A percentile compares a stretch with the other conserved stretches of the same genome.
Evolutionary conservation across 202 grass and related monocot species (phyloP).

Genomic region (Alloteropsis angusta): DNA sequence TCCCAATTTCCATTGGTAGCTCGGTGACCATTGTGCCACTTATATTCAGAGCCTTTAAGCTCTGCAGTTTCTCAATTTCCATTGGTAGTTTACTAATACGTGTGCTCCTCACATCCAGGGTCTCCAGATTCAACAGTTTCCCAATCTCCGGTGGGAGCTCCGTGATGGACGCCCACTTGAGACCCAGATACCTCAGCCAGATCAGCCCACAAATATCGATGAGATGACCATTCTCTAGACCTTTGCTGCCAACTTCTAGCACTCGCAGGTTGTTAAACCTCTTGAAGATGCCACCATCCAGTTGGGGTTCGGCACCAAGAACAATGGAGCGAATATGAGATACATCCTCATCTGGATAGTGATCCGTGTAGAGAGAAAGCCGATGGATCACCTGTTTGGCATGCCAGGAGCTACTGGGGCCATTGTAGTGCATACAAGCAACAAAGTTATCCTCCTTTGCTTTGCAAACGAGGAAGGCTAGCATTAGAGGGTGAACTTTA

Average conservation of each 20-base stretch:
- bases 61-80: no score
- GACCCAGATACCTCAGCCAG: background rate
- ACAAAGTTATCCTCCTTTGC: slow-evolving; percentile 5
- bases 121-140: background rate
- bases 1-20: no score
- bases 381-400: background rate
- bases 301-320: background rate
- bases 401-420: no score
- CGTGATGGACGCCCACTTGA: background rate
- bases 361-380: background rate
- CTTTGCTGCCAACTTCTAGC: background rate
- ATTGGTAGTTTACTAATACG: no score
- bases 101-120: background rate
- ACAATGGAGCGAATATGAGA: background rate
- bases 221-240: background rate
- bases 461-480: background rate
- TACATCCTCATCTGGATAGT: background rate
- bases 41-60: no score
- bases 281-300: background rate
- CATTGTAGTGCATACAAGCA: background rate
- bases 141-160: background rate
- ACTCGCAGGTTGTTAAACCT: background rate
- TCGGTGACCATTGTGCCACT: no score
- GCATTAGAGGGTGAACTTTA: background rate
- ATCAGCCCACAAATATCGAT: background rate